phyloP scores from a whole-genome alignment of 164 flowering plant genomes.

The Vitis labrusca region DNA sequence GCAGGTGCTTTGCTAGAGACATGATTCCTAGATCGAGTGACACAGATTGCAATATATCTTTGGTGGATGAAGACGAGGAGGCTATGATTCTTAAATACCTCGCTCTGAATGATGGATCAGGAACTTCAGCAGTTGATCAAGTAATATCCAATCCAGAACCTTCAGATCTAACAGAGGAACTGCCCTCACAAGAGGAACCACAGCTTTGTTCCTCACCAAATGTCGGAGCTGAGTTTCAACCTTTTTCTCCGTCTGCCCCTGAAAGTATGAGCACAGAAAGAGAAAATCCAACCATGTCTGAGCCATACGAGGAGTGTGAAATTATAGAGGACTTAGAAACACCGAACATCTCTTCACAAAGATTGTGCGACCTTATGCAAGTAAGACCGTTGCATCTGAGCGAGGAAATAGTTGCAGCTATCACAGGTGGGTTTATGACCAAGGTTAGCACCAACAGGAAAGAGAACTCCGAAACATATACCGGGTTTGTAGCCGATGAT shows the following conservation, averaged over 20 bases:
- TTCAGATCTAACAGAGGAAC: constrained; percentile 8
- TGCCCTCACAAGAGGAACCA: background rate
- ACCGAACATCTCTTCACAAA: background rate
- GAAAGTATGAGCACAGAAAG: constrained; percentile 2
- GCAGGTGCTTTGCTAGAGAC: constrained; percentile 36
- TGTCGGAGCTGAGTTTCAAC: background rate
- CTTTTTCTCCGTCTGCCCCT: constrained; percentile 2
- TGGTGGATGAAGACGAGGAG: constrained; percentile 29
- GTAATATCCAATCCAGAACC: background rate
- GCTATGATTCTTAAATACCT: too few relatives aligned
- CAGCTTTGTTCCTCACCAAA: constrained; percentile 1
- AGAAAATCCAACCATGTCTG: background rate
- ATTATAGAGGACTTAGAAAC: background rate
- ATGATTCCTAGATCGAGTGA: constrained; percentile 13
- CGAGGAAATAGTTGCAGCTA: constrained; percentile 19
- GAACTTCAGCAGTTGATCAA: background rate
- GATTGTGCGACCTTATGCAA: background rate
- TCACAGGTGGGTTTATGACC: constrained; percentile 16
- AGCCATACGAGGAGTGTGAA: background rate
- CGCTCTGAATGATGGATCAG: background rate
- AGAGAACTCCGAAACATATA: constrained; percentile 14
- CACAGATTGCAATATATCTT: constrained; percentile 20
- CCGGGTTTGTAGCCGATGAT: constrained; percentile 12
- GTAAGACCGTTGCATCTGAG: constrained; percentile 21
- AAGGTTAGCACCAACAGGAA: background rate